Conservation (phyloP, 129 eudicot genomes). For the Glebionis coronaria region DNA sequence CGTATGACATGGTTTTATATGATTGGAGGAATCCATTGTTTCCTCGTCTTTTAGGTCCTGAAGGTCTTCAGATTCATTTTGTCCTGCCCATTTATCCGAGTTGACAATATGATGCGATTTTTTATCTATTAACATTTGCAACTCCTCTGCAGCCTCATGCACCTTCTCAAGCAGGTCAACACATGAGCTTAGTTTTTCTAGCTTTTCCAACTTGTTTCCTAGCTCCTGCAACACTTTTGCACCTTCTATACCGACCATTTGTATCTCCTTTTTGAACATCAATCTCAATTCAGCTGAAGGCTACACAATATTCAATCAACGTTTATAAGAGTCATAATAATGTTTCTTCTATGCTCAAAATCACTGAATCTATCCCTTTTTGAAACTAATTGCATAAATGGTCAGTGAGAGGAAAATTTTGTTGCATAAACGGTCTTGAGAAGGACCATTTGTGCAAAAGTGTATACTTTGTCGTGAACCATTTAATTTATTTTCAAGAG, state of each 20-base stretch:
- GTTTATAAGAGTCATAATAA: too few relatives aligned
- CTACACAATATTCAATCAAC: slow-evolving; percentile 10
- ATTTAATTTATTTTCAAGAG: too few relatives aligned
- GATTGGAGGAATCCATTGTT: slow-evolving; percentile 30
- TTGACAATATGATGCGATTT: slow-evolving; percentile 73
- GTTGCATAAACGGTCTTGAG: too few relatives aligned
- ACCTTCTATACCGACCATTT: slow-evolving; percentile 70
- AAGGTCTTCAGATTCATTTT: slow-evolving; percentile 54
- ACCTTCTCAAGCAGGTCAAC: slow-evolving; percentile 52
- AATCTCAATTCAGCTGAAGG: slow-evolving; percentile 70
- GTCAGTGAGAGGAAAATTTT: too few relatives aligned
- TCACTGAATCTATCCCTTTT: too few relatives aligned
- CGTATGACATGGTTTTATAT: slow-evolving; percentile 13
- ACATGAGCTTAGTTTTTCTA: slow-evolving; percentile 62
- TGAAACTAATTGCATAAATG: too few relatives aligned
- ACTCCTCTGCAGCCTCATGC: slow-evolving; percentile 81
- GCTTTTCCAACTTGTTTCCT: slow-evolving; percentile 74
- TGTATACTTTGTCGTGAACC: too few relatives aligned
- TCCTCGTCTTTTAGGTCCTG: slow-evolving; percentile 60
- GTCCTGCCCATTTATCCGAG: slow-evolving; percentile 61
- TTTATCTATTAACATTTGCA: slow-evolving; percentile 69
- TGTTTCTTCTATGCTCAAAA: too few relatives aligned
- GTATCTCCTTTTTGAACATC: slow-evolving; percentile 57
- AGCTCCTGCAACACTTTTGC: slow-evolving; percentile 65
- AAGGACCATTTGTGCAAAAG: too few relatives aligned